Base-by-base conservation (phyloP, 495 filamentous ascomycete species). In the Mytilinidion resinicola region DNA sequence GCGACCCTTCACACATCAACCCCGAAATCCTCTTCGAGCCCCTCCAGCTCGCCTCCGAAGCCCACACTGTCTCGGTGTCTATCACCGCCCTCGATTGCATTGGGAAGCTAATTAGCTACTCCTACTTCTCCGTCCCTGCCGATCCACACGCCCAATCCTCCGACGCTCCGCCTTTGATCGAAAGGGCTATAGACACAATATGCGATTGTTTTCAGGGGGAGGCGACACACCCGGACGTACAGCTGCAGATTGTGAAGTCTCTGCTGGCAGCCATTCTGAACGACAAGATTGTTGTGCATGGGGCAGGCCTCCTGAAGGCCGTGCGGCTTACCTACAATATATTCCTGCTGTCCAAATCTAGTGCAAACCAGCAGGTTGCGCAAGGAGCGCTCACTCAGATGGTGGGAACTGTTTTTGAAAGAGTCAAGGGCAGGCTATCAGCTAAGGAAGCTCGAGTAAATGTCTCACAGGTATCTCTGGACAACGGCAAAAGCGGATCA, bases 171-270 rank as follows among this genome's bases (percentile, higher is more conserved):
- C 86, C 89, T 2, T 77, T 99, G 68, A 96, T 99, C 69, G 95
- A 99, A 71, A 83, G 91, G 61, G 95, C 95, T 46, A 99, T 99
- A 64, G 95, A 99, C 73, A 96, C 92, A 38, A 97, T 99, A 73
- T 97, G 95, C 78, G 92, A 97, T 67, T 99, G 95, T 69, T 99
- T 97, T 64, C 90, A 96, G 64, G 91, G 93, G 60, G 95, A 99
- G 72, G 87, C 86, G 4, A 97, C 95, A 0, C 84, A 85, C 10
- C 80, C 86, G 51, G 90, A 96, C 64, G 86, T 96, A 30, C 93
- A 99, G 70, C 80, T 96, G 63, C 95, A 99, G 73, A 99, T 99
- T 63, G 88, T 99, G 68, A 96, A 96, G 74, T 96, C 93, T 0
- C 76, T 99, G 56, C 77, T 99, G 25, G 91, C 95, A 17, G 95